Evolutionary conservation across 306 rosid genomes (phyloP), one percentile per base, ranked within the genome.

Genomic region (Crotalaria pallida): DNA sequence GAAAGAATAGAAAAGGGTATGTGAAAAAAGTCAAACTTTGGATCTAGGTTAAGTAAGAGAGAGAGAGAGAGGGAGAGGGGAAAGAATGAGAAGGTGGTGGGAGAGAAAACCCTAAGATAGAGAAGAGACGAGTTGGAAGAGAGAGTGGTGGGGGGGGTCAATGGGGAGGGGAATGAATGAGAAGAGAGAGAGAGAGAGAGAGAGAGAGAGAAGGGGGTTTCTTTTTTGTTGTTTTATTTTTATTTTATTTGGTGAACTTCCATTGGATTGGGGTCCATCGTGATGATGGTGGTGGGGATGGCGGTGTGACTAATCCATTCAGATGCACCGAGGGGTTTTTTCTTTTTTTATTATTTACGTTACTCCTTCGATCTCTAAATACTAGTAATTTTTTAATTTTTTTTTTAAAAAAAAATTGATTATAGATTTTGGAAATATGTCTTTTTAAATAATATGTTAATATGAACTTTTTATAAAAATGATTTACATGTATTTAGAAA

Each of bases 141-240:
- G 33, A 10, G 64, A 74, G 45, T 67, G 44, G 80, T 76, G n/a
- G n/a, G n/a, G n/a, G n/a, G 13, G 62, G 80, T 76, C 80, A 58
- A 76, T 33, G 70, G 56, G n/a, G 12, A 64, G 56, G n/a, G 12
- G 40, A 65, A 63, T 29, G 27, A 10, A 57, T 15, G 53, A 58
- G 0, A 29, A 59, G 74, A 74, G n/a, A n/a, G n/a, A n/a, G n/a
- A n/a, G n/a, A n/a, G n/a, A n/a, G n/a, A n/a, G n/a, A n/a, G n/a
- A n/a, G n/a, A n/a, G n/a, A n/a, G n/a, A n/a, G 53, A 58, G 0
- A 29, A 59, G 74, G 74, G 74, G 38, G 18, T 23, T 9, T 7
- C 0, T 38, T 38, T 38, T 12, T 38, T 4, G 3, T 38, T 9
- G 13, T 38, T 75, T 75, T 67, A 3, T 5, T 55, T 56, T 56